Base-by-base conservation (phyloP, 192 early-diverging fungal genomes). In the Chytriomyces sp. region DNA sequence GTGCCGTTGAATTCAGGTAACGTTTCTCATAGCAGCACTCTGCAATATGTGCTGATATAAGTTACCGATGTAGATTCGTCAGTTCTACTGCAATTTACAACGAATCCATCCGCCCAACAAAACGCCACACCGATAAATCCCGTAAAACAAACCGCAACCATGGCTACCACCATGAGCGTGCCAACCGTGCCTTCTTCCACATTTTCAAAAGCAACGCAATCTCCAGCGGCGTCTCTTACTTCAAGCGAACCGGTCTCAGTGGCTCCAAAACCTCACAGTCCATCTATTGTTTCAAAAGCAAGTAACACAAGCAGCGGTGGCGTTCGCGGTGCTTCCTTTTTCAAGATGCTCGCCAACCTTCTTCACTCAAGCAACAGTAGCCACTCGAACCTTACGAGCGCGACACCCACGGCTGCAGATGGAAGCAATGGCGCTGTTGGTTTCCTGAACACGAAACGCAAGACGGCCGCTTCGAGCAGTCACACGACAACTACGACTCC, bases 241-340 rank as follows among this genome's bases (percentile, higher is more conserved):
- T 49, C 44, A 2, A 49, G 44, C 22, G 44, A 49, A 14, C 17
- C 44, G 22, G 22, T 49, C 22, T 49, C 22, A 49, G 22, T n/a
- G 22, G n/a, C n/a, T 1, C n/a, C 62, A 26, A 22, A 38, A 22
- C 34, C 62, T 17, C 26, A 64, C 25, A 44, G 28, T 17, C 62
- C 62, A 19, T 33, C 62, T 2, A 34, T 38, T 17, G 39, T 44
- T 22, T 64, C 62, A 10, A 32, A 39, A 22, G 12, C 37, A 17
- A 33, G 28, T 3, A 26, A 22, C 1, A 22, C 44, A 22, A 49
- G 44, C 44, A 49, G 44, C 44, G 62, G 62, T 14, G 62, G 62
- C n/a, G 68, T 59, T 28, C 49, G 53, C 19, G 52, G 34, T 19
- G 57, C 39, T 26, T 70, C 68, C 2, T 70, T 70, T 36, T 59